Base-by-base conservation (phyloP, 169 alveolate species). In the Eimeria tenella region DNA sequence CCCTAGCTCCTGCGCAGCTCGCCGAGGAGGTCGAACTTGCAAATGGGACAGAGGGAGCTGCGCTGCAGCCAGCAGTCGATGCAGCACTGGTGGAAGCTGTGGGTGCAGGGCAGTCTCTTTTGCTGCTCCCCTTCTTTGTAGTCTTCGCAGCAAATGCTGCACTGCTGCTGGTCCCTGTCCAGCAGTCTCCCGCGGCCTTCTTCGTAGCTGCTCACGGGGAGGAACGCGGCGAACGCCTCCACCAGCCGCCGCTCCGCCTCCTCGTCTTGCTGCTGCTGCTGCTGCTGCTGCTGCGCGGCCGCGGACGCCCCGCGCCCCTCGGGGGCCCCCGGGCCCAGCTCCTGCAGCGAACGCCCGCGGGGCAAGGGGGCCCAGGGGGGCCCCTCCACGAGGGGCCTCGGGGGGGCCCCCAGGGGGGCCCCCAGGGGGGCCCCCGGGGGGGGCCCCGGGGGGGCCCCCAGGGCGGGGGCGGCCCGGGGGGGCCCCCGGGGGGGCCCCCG, bases 61-160 rank as follows among this genome's bases (percentile, higher is more conserved):
- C 95, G 86, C n/a, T 95, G 93, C 25, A 97, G 97, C 98, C 98
- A 97, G 49, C 88, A 73, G 81, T 97, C 98, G 56, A 97, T 96
- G 70, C 98, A 97, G 77, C 87, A 79, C 53, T 95, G 97, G 79
- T 97, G 98, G 71, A 97, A 97, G 63, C 75, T 74, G 90, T 97
- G 98, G 19, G 81, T 82, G 88, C 98, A 97, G n/a, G 98, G 97
- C 49, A 97, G 96, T 42, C 97, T 95, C 10, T 97, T 81, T 21
- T 71, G 92, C 42, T 6, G 56, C 7, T 90, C 95, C 4, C 31
- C 94, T 4, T 86, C 93, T 82, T 90, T 91, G 74, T 90, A 90
- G 11, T 90, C 94, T 49, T 74, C 94, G 56, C 74, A 79, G 82
- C 94, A 83, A 60, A 71, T 94, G 56, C 74, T 91, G 68, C 90